phyloP scores from a whole-genome alignment of 2,329 filamentous ascomycete genomes.

The Hypoxylon sp. region DNA sequence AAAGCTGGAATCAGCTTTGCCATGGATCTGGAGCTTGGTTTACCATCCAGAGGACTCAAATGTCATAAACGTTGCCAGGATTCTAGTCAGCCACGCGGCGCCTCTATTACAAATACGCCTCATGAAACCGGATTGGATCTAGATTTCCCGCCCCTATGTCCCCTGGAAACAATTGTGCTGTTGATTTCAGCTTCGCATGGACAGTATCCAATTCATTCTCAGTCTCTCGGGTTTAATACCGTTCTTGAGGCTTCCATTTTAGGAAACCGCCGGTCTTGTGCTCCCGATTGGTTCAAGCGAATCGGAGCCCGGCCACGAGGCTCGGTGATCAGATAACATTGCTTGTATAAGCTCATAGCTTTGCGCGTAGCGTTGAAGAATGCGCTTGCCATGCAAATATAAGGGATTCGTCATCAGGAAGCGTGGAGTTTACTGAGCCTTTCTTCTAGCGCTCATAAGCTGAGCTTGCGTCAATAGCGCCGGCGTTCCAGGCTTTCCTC shows the following conservation, averaged over 20 bases:
- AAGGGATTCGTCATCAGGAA: constrained; percentile 11
- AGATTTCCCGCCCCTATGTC: constrained; percentile 4
- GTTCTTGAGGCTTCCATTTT: constrained; percentile 42
- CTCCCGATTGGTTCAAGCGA: constrained; percentile 39
- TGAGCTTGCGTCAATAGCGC: constrained; percentile 43
- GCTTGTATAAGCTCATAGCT: constrained; percentile 9
- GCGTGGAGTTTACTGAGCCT: constrained; percentile 18
- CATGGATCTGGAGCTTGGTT: constrained; percentile 12
- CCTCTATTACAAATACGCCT: background rate
- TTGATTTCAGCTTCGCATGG: constrained; percentile 27
- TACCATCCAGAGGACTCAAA: constrained; percentile 9
- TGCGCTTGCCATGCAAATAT: background rate
- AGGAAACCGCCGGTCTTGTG: constrained; percentile 33
- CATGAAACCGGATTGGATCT: background rate
- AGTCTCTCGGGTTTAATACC: constrained; percentile 8
- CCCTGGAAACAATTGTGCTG: constrained; percentile 7
- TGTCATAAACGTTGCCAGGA: constrained; percentile 2
- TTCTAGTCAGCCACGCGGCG: constrained; percentile 22
- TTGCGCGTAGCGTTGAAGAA: constrained; percentile 9
- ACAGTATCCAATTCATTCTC: constrained; percentile 9
- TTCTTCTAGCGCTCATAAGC: constrained; percentile 33
- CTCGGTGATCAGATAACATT: constrained; percentile 33
- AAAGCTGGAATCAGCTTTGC: constrained; percentile 2
- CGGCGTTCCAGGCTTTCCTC: constrained; percentile 23
- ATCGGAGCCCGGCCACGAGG: constrained; percentile 38